Base-by-base conservation (phyloP, 306 rosid species). In the Cicer chorassanicum region DNA sequence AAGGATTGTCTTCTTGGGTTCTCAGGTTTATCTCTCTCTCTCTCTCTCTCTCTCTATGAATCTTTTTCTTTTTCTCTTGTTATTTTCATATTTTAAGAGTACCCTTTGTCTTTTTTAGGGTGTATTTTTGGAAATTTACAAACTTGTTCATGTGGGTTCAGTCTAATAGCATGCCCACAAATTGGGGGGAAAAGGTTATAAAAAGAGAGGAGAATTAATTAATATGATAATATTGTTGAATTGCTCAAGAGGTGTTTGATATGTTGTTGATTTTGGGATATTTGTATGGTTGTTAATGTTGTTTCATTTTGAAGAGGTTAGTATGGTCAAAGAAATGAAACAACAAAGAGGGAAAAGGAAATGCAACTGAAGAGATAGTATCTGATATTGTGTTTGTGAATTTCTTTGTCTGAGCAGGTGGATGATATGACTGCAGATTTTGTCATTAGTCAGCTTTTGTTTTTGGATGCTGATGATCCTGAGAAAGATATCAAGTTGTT, bases 351-450 rank as follows among this genome's bases (percentile, higher is more conserved):
- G 41, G 39, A 5, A 6, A 53, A 34, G 38, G 53, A 44, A 74
- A 41, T 67, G 76, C 48, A 56, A 39, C 56, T 46, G n/a, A 38
- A 45, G 39, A 65, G 42, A 14, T 49, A 44, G 49, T 53, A 44
- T 78, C 53, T 71, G 51, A 74, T 59, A 6, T 16, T 39, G 55
- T 67, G 48, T 69, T 53, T 62, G 62, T 74, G 44, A 36, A 41
- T 74, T 78, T 34, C 7, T 74, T 75, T 69, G 29, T 59, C 65
- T 81, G 82, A 78, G 78, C 89, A 93, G 98, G 97, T 93, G 65
- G 99, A 92, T 84, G 99, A 94, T 49, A 14, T 86, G 80, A 90
- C 96, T 12, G 97, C 97, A 1, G 99, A 94, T 87, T 94, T 88
- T 74, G 53, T 94, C 69, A 90, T 94, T 43, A 90, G 92, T 77